These are phyloP conservation scores for Oehlia diaphana DNA, from an alignment of 192 early-diverging fungal genomes.

Conservation along the genomic window DNA sequence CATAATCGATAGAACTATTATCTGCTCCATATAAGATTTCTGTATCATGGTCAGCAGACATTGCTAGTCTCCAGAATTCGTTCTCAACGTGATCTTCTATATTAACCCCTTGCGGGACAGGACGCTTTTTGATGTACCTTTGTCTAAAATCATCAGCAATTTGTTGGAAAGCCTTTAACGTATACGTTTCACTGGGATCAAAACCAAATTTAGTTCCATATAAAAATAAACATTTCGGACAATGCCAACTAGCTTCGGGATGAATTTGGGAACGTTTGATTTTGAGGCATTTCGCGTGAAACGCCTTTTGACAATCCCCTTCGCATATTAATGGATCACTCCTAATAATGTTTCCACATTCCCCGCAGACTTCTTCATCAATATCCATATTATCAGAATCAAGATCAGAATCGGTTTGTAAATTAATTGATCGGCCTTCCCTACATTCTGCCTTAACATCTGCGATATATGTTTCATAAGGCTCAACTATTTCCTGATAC, in stretches of 20 bases:
- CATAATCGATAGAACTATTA: slow-evolving; percentile 85
- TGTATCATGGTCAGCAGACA: slow-evolving; percentile 82
- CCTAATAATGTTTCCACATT: neutral
- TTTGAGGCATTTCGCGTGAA: slow-evolving; percentile 7
- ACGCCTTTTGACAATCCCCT: slow-evolving; percentile 15
- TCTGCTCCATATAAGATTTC: slow-evolving; percentile 98
- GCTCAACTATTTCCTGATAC: slow-evolving; percentile 62
- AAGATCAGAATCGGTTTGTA: neutral
- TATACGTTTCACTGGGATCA: slow-evolving; percentile 82
- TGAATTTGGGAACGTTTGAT: slow-evolving; percentile 32
- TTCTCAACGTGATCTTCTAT: slow-evolving; percentile 81
- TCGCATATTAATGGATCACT: neutral
- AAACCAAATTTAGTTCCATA: slow-evolving; percentile 91
- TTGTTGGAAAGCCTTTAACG: slow-evolving; percentile 74
- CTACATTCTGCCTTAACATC: slow-evolving; percentile 36
- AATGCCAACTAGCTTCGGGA: slow-evolving; percentile 83
- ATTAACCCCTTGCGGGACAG: slow-evolving; percentile 36
- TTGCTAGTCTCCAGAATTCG: slow-evolving; percentile 93
- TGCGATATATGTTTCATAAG: slow-evolving; percentile 60
- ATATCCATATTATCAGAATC: slow-evolving; percentile 24
- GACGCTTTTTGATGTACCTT: slow-evolving; percentile 43
- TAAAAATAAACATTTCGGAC: slow-evolving; percentile 74
- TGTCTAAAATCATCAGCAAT: slow-evolving; percentile 79
- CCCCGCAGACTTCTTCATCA: slow-evolving; percentile 68
- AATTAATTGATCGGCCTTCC: neutral